Base-by-base conservation (phyloP, 2,329 filamentous ascomycete species). In the Cercospora sp. region DNA sequence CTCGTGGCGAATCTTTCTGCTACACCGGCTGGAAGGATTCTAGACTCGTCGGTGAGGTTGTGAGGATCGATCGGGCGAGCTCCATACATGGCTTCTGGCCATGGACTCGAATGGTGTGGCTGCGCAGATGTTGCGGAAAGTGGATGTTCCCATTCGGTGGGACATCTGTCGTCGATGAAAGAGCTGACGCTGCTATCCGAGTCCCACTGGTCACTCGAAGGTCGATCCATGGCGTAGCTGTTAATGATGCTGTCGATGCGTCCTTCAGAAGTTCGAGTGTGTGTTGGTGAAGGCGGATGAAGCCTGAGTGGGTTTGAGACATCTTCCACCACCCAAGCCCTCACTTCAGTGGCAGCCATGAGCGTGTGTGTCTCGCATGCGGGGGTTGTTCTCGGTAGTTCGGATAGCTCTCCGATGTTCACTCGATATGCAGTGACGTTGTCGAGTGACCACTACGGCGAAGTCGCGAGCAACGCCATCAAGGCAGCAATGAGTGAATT, bases 111-210 rank as follows among this genome's bases (percentile, higher is more conserved):
- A 26, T 40, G 13, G 18, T 16, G 32, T 10, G 34, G 53, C 40
- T 53, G 26, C 10, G 16, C 63, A 5, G 12, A 57, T 34, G 26
- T 21, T 34, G 51, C 34, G 3, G 59, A 53, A 26, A 55, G n/a
- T 51, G 69, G 26, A 8, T 32, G 62, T 10, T 65, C 34, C 69
- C 70, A 72, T 32, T 73, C 65, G 10, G 71, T 73, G 2, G 73
- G 71, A 60, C 70, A 71, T 45, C 73, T 66, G 66, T 76, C 75
- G 67, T 77, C 75, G 21, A 76, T 69, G 51, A 66, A 74, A 8
- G 73, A 75, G 34, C 68, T 71, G 34, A 67, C n/a, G 28, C 63
- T 61, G 55, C 68, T 71, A 18, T 60, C 61, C 21, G 66, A 37
- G 13, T 66, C 65, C 69, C 69, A 71, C 24, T 28, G 51, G 34